Percentiles rank a stretch among this genome's conserved stretches.
Evolutionary conservation across 129 eudicot species (phyloP).

Genomic region (Artemisia annua): DNA sequence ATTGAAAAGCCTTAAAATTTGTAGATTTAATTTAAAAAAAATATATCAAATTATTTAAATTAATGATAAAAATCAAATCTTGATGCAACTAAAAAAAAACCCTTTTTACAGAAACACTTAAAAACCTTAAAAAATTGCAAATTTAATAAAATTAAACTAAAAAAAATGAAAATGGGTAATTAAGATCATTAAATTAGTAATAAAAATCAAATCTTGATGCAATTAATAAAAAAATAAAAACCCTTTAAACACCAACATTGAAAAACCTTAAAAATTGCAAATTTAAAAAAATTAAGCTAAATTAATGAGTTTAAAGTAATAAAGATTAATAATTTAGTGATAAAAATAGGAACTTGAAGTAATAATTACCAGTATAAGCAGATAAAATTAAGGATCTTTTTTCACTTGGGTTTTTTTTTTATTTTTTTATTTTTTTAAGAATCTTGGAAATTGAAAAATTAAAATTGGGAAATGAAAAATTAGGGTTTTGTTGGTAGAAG

Average conservation of each 20-base stretch:
- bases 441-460: background rate
- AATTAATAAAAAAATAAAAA: background rate
- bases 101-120: too few relatives aligned
- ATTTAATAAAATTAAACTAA: background rate
- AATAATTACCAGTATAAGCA: constrained; percentile 23
- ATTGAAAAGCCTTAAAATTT: background rate
- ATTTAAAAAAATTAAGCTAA: background rate
- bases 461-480: background rate
- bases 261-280: background rate
- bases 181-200: too few relatives aligned
- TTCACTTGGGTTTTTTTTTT: constrained; percentile 1
- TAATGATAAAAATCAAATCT: background rate
- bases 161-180: too few relatives aligned
- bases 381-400: constrained; percentile 12
- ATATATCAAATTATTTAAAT: too few relatives aligned
- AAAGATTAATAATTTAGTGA: background rate
- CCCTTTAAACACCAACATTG: background rate
- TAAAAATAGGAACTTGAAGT: background rate
- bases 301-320: background rate
- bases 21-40: background rate
- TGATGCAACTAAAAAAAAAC: background rate
- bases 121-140: background rate
- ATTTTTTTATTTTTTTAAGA: background rate
- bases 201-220: background rate
- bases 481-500: constrained; percentile 4